phyloP scores from a whole-genome alignment of 441 rosid genomes.

The Bruguiera hainesii region DNA sequence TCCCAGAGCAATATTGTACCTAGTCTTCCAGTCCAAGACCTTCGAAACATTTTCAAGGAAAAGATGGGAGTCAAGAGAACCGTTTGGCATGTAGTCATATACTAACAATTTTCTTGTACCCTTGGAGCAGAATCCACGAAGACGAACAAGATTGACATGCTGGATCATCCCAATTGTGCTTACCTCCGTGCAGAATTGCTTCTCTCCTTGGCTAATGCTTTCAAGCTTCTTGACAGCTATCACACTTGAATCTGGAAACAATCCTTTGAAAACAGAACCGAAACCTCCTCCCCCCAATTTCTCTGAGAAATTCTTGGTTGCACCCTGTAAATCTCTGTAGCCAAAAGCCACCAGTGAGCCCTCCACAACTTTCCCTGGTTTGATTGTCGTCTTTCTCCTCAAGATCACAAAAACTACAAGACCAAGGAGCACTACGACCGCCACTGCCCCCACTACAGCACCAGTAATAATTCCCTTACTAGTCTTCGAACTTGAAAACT shows the following conservation, averaged over 20 bases:
- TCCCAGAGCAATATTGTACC: conserved; percentile 59
- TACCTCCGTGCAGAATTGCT: conserved; percentile 73
- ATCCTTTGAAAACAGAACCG: conserved; percentile 73
- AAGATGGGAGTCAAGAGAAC: conserved; percentile 56
- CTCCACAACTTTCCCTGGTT: conserved; percentile 33
- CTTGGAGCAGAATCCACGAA: conserved; percentile 70
- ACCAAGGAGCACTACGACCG: conserved; percentile 24
- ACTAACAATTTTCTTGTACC: conserved; percentile 49
- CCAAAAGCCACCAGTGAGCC: conserved; percentile 59
- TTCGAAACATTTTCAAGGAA: conserved; percentile 27
- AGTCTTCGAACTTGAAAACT: conserved; percentile 28
- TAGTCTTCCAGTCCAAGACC: conserved; percentile 45
- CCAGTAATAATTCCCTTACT: conserved; percentile 34
- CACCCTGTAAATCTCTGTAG: conserved; percentile 54
- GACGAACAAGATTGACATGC: conserved; percentile 69
- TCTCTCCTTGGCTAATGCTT: conserved; percentile 59
- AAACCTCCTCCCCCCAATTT: conserved; percentile 76
- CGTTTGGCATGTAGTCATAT: conserved; percentile 70
- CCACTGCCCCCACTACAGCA: conserved; percentile 39
- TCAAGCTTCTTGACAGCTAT: conserved; percentile 75
- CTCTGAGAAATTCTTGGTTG: conserved; percentile 58
- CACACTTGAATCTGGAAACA: conserved; percentile 45
- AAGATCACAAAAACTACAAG: conserved; percentile 30
- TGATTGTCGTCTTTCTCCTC: conserved; percentile 27
- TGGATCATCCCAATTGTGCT: conserved; percentile 71